A percentile compares a stretch with the other conserved stretches of the same genome.
These are phyloP conservation scores for Phytophthora podocarpi DNA, from an alignment of 352 stramenopile genomes.

Conservation along the genomic window DNA sequence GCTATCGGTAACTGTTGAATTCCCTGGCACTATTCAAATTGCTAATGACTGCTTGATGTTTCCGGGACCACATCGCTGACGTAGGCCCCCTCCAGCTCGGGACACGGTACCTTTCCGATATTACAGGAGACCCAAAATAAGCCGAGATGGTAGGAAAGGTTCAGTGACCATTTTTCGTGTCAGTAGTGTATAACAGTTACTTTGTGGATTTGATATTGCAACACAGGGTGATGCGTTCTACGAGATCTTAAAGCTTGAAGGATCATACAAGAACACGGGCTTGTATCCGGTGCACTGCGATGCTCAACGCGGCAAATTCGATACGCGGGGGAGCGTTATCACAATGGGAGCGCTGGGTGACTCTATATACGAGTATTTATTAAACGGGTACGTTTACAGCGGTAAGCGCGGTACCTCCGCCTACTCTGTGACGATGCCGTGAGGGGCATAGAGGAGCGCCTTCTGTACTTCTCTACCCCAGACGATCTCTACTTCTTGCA, in stretches of 20 bases:
- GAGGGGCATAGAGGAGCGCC: constrained; percentile 90
- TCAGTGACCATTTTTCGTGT: too few relatives aligned
- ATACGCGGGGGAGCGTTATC: constrained; percentile 21
- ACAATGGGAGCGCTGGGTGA: constrained; percentile 94
- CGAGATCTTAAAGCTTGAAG: constrained; percentile 67
- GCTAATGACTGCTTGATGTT: background rate
- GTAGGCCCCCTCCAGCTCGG: constrained; percentile 88
- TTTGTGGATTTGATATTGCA: background rate
- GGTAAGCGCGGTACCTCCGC: constrained; percentile 74
- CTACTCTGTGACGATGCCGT: constrained; percentile 95
- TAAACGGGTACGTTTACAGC: constrained; percentile 98
- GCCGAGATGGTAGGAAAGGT: constrained; percentile 49
- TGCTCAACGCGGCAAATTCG: constrained; percentile 33
- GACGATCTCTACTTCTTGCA: constrained; percentile 78
- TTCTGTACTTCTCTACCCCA: constrained; percentile 78
- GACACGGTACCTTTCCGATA: constrained; percentile 74
- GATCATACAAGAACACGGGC: constrained; percentile 75
- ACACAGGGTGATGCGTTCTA: constrained; percentile 80
- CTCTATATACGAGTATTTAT: constrained; percentile 98
- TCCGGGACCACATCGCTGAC: constrained; percentile 75
- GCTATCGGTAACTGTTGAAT: constrained; percentile 32
- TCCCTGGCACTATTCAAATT: background rate
- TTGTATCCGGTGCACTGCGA: constrained; percentile 91
- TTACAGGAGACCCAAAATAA: constrained; percentile 82
- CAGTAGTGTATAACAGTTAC: background rate